Percentiles rank a stretch among this genome's conserved stretches.
phyloP scores from a whole-genome alignment of 2,329 filamentous ascomycete species.

The Esteya vermicola region DNA sequence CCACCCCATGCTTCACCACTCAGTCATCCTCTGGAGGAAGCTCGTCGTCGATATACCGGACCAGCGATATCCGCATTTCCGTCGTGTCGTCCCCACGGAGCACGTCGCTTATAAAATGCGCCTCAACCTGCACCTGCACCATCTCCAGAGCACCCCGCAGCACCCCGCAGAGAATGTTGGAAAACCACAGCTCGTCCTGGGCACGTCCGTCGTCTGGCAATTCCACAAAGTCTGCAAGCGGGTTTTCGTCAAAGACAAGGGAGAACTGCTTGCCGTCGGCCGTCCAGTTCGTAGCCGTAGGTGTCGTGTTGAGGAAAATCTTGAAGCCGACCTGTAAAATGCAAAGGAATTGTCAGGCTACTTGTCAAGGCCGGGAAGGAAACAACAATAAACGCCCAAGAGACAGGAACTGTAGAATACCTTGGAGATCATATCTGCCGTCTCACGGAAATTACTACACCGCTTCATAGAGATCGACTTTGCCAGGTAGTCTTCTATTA shows the following conservation, averaged over 20 bases:
- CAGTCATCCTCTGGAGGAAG: conserved; percentile 92
- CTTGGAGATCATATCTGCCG: conserved; percentile 86
- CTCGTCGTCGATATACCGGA: conserved; percentile 95
- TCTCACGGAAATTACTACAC: conserved; percentile 88
- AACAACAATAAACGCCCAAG: conserved; percentile 3
- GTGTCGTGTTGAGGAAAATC: conserved; percentile 95
- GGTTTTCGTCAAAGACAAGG: conserved; percentile 91
- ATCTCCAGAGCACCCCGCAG: conserved; percentile 86
- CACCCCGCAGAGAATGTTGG: conserved; percentile 90
- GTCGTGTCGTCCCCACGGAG: conserved; percentile 89
- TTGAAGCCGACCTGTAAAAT: conserved; percentile 92
- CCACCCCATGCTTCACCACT: conserved; percentile 11
- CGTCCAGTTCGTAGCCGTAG: conserved; percentile 88
- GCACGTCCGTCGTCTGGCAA: conserved; percentile 88
- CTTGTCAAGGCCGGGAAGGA: too few relatives aligned
- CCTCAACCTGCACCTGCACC: conserved; percentile 99
- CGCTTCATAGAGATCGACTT: conserved; percentile 83
- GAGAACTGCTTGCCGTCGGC: conserved; percentile 95
- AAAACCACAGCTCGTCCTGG: conserved; percentile 97
- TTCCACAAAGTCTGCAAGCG: conserved; percentile 92
- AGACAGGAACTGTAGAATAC: too few relatives aligned
- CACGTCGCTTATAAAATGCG: conserved; percentile 89
- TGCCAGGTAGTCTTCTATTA: conserved; percentile 96
- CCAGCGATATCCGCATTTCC: conserved; percentile 85
- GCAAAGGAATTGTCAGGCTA: too few relatives aligned